Evolutionary conservation across 2,329 filamentous ascomycete species (phyloP).

Genomic region (Sclerotinia glacialis): DNA sequence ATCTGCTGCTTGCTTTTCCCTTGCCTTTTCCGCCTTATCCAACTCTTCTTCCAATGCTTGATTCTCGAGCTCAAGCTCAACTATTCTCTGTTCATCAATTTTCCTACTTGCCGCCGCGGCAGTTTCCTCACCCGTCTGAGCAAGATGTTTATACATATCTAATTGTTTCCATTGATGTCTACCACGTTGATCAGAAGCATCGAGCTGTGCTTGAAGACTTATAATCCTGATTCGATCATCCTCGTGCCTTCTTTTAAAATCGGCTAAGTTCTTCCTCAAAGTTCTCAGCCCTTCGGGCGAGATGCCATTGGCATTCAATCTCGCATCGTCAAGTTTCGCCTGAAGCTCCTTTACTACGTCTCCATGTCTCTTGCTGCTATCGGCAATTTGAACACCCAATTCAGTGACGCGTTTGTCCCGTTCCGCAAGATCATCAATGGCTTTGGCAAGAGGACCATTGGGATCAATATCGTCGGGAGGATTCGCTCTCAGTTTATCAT

Average conservation of each 20-base stretch:
- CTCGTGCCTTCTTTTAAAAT: not conserved
- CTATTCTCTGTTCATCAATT: not conserved
- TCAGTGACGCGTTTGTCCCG: not conserved
- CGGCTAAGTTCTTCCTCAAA: not conserved
- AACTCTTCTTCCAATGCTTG: not conserved
- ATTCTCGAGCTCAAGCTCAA: not conserved
- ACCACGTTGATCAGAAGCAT: not conserved
- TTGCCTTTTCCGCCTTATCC: not conserved
- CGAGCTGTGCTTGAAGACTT: not conserved
- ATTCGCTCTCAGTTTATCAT: not conserved
- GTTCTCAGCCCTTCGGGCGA: not conserved
- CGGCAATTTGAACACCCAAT: not conserved
- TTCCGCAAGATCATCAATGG: not conserved
- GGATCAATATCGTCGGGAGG: not conserved
- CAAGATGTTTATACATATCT: not conserved
- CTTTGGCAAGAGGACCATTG: not conserved
- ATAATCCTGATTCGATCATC: not conserved
- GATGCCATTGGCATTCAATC: constrained; percentile 5
- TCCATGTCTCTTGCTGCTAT: not conserved
- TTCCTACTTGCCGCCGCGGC: not conserved
- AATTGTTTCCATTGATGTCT: not conserved
- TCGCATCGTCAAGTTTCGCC: constrained; percentile 8
- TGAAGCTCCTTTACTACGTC: not conserved
- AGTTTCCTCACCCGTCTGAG: no score
- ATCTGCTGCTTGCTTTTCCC: not conserved